Base-by-base conservation (phyloP, 106 monocot genomes). In the Triglochin maritima region DNA sequence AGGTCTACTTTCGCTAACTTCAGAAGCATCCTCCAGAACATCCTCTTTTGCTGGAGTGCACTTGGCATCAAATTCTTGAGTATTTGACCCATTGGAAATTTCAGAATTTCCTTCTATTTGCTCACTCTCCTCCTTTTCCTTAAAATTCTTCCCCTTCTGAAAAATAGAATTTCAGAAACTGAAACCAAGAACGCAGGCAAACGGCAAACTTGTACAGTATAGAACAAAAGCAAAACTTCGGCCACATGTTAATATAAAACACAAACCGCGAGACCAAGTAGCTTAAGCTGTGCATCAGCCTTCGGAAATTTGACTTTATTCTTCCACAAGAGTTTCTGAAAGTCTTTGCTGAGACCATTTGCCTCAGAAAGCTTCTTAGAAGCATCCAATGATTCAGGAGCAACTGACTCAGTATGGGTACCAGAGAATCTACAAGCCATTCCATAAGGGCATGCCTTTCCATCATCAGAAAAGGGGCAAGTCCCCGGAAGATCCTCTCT, bases 291-390 rank as follows among this genome's bases (percentile, higher is more conserved):
- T 56, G 66, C 73, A 79, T 84, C 78, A 17, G 95, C 87, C 75
- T 77, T 90, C 2, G 90, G 85, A 78, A 85, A 96, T 43, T 47
- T 76, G 52, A 83, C 63, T 79, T 84, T 85, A 69, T 87, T 87
- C 80, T 96, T 96, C 95, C 95, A 96, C 73, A 96, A 71, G 46
- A 87, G 83, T 76, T 70, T 90, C 77, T 96, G 95, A 11, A 90
- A 66, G 65, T 88, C 87, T 79, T 90, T 96, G 54, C 50, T 87
- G 49, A 96, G 64, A 70, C 46, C 58, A 76, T 96, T 96, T 11
- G 80, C 74, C 70, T 96, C 95, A 53, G 43, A 79, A 49, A 55
- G 68, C 57, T 70, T 81, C 42, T 44, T 50, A 7, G 54, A n/a
- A 69, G 56, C 50, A 65, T 75, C 62, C 12, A 64, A 47, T 65